Evolutionary conservation across 139 green algal species (phyloP), one percentile per base, ranked within the genome.

Genomic region (Coccomyxa sp.): DNA sequence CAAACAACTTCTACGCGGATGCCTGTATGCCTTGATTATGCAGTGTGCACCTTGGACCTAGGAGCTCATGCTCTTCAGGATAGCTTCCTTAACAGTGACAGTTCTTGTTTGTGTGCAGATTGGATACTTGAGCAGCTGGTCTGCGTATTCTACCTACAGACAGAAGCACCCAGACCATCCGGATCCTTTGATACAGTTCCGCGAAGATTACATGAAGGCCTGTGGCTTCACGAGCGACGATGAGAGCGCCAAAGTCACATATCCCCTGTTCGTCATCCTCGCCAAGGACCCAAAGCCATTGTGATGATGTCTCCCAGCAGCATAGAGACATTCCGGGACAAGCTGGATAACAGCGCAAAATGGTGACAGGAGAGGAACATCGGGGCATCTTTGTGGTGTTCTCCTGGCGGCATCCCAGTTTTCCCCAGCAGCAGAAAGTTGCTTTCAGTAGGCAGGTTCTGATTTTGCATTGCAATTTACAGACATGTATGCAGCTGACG

Each of bases 131-230:
- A 55, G 34, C 36, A 55, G 34, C 22, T 76, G 71, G 71, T 76
- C 71, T 27, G 37, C 71, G 16, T 76, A 76, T 39, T 36, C 29
- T 38, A 76, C 71, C 10, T 76, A 76, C 71, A n/a, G 71, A 12
- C 18, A 76, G n/a, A 7, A 76, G 6, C 14, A 76, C 38, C 71
- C 71, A 9, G 12, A 54, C 37, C 27, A 8, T 36, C 71, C 71
- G 38, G 71, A 76, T 39, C 71, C 71, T 18, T 38, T 76, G 24
- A 36, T 76, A n/a, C 14, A 33, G 9, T 76, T 58, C 38, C 24
- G 55, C 18, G 71, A 31, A 35, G 71, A 31, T 7, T 34, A 55
- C 29, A 34, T 36, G 29, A 36, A 1, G 27, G 64, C 64, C 27
- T 72, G 27, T 36, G 64, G 64, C 1, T 38, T 72, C 29, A 72